These are phyloP conservation scores for Excoecaria cochinchinensis DNA, from an alignment of 345 rosid species.

Conservation along the genomic window DNA sequence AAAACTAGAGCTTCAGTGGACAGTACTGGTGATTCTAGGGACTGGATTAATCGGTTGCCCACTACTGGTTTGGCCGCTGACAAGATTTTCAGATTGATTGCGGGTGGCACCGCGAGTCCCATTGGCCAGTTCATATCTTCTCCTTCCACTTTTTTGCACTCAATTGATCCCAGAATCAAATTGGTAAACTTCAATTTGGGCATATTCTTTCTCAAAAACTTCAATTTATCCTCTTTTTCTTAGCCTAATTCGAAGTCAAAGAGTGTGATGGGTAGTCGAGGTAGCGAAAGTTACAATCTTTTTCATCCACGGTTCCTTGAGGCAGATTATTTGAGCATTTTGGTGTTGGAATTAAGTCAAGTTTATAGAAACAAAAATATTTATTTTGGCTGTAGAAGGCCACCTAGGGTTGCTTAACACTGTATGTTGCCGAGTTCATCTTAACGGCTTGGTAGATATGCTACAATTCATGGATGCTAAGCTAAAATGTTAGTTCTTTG, in stretches of 20 bases:
- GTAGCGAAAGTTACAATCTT: neutral
- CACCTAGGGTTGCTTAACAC: neutral
- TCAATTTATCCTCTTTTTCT: neutral
- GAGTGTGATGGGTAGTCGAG: neutral
- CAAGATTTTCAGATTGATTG: conserved; percentile 64
- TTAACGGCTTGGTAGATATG: neutral
- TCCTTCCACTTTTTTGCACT: conserved; percentile 78
- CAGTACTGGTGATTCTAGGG: conserved; percentile 32
- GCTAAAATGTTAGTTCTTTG: neutral
- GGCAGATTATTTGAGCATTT: neutral
- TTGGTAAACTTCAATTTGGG: conserved; percentile 42
- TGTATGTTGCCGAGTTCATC: neutral
- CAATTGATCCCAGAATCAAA: conserved; percentile 84
- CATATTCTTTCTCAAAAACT: neutral
- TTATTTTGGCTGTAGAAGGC: neutral
- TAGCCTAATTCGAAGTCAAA: neutral
- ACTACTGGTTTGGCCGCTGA: conserved; percentile 59
- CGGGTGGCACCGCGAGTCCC: conserved; percentile 82
- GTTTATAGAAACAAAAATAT: neutral
- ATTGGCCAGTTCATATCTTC: conserved; percentile 79
- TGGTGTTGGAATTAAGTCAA: neutral
- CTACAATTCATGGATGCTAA: neutral
- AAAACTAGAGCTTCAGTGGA: conserved; percentile 38
- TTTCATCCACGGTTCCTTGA: neutral
- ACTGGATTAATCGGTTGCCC: conserved; percentile 67